These are phyloP conservation scores for Passalora sequoiae DNA, from an alignment of 2,329 filamentous ascomycete genomes.

Conservation along the genomic window DNA sequence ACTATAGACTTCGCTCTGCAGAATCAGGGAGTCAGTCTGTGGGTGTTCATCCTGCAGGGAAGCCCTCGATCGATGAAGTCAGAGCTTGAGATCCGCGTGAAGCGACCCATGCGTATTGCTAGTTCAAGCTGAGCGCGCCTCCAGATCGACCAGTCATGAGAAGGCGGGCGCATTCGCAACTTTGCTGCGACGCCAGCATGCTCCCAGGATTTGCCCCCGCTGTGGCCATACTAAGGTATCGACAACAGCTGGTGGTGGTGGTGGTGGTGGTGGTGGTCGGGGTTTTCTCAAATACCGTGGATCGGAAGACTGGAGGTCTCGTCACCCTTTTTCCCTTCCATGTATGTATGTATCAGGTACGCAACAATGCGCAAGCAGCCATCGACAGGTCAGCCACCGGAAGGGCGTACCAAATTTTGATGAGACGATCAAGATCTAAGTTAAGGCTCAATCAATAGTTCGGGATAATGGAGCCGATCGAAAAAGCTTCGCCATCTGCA, in stretches of 20 bases:
- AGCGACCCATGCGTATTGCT: background rate
- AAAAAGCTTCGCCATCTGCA: background rate
- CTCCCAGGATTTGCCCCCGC: too few species aligned
- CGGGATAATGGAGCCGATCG: background rate
- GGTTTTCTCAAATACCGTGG: too few species aligned
- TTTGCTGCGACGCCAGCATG: too few species aligned
- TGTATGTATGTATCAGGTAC: too few species aligned
- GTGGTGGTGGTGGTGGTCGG: too few species aligned
- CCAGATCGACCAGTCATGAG: background rate
- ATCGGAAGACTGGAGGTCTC: too few species aligned
- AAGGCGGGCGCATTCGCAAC: background rate
- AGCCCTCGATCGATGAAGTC: background rate
- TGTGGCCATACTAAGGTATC: too few species aligned
- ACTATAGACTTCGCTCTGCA: too few species aligned
- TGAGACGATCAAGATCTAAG: background rate
- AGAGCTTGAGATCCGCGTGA: background rate
- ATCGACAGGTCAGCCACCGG: background rate
- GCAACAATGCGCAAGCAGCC: too few species aligned
- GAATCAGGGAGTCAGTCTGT: too few species aligned
- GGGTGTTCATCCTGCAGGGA: background rate
- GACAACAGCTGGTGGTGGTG: too few species aligned
- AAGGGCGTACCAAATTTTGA: background rate
- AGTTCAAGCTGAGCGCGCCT: background rate
- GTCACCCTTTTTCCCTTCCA: too few species aligned
- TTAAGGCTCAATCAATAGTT: background rate